Evolutionary conservation across 164 flowering plant species (phyloP).

Genomic region (Macadamia tetraphylla): DNA sequence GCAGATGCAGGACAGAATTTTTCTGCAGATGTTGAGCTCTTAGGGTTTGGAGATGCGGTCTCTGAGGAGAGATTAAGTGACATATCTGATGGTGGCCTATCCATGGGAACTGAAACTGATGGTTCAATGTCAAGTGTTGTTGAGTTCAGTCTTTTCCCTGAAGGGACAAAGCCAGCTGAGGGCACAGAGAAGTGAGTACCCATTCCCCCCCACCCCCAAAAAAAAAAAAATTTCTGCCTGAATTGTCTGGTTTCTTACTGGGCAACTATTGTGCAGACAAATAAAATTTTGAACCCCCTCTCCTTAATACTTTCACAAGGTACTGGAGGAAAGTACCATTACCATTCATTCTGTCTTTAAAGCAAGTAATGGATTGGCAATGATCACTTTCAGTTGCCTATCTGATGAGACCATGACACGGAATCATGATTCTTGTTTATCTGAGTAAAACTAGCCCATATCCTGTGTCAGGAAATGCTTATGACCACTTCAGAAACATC

Average conservation of each 20-base stretch:
- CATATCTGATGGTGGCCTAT: constrained; percentile 55
- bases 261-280: neutral
- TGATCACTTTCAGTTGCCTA: no score
- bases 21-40: constrained; percentile 34
- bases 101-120: constrained; percentile 65
- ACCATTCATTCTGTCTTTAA: neutral
- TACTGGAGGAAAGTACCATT: neutral
- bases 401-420: no score
- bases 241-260: no score
- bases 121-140: constrained; percentile 26
- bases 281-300: neutral
- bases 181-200: constrained; percentile 39
- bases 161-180: constrained; percentile 24
- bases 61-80: constrained; percentile 57
- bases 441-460: no score
- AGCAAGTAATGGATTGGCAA: no score
- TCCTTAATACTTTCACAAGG: neutral
- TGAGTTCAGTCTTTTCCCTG: constrained; percentile 26
- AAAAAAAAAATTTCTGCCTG: no score
- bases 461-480: no score
- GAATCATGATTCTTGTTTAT: no score
- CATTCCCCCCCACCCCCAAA: neutral
- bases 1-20: constrained; percentile 28
- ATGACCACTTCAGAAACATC: no score
- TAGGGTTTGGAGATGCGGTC: constrained; percentile 44